Evolutionary conservation across 2,329 filamentous ascomycete species (phyloP).

Genomic region (Westerdykella aurantiaca): DNA sequence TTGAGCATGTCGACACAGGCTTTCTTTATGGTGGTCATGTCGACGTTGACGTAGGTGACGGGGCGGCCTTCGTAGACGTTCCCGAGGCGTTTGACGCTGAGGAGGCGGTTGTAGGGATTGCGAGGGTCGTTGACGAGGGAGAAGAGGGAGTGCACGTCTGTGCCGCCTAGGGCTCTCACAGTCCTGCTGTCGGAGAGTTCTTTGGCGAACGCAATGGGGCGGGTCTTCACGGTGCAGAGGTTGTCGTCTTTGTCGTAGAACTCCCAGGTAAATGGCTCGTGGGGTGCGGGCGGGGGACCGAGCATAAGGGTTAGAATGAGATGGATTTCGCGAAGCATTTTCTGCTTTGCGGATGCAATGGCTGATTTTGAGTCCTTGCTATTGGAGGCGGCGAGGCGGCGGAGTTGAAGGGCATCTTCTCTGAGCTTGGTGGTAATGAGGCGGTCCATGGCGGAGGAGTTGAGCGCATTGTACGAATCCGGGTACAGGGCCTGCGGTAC

Average conservation of each 20-base stretch:
- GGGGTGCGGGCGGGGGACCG: slow-evolving; percentile 67
- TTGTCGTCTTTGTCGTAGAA: slow-evolving; percentile 66
- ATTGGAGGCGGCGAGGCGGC: slow-evolving; percentile 47
- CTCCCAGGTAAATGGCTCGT: slow-evolving; percentile 70
- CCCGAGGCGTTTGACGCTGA: slow-evolving; percentile 73
- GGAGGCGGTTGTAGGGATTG: slow-evolving; percentile 63
- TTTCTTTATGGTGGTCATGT: slow-evolving; percentile 65
- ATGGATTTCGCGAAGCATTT: slow-evolving; percentile 75
- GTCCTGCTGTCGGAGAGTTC: slow-evolving; percentile 57
- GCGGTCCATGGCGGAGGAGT: slow-evolving; percentile 62
- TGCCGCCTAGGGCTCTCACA: slow-evolving; percentile 53
- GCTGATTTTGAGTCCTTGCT: slow-evolving; percentile 32
- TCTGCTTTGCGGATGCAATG: slow-evolving; percentile 55
- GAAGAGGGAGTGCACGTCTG: slow-evolving; percentile 63
- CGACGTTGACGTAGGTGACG: slow-evolving; percentile 78
- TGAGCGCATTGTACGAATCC: slow-evolving; percentile 72
- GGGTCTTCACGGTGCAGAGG: slow-evolving; percentile 57
- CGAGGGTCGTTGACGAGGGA: slow-evolving; percentile 83
- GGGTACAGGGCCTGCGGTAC: slow-evolving; percentile 77
- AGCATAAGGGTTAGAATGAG: slow-evolving; percentile 76
- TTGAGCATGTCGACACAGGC: slow-evolving; percentile 73
- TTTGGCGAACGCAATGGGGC: slow-evolving; percentile 65
- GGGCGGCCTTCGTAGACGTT: slow-evolving; percentile 73
- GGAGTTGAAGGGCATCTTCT: slow-evolving; percentile 71
- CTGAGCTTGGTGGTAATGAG: slow-evolving; percentile 79